Evolutionary conservation across 2,329 filamentous ascomycete genomes (phyloP).

Genomic region (Xylaria sp.): DNA sequence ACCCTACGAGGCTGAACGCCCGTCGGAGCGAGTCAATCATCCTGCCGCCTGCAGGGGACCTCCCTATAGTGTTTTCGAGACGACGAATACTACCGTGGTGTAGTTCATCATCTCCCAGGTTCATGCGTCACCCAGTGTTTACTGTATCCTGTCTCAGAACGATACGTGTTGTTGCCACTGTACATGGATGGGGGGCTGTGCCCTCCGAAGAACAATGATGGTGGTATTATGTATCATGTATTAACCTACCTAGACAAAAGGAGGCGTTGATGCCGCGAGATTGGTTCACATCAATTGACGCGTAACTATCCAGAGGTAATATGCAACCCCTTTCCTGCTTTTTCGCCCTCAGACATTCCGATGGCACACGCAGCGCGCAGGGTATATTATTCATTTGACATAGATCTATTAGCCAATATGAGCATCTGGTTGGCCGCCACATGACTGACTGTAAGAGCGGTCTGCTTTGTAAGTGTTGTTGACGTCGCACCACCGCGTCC

Average conservation of each 20-base stretch:
- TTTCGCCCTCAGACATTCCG: conserved; percentile 8
- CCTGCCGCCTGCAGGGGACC: conserved; percentile 10
- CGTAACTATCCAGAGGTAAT: conserved; percentile 9
- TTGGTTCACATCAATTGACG: conserved; percentile 18
- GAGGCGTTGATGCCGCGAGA: conserved; percentile 14
- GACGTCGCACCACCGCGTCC: not conserved
- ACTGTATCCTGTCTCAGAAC: not conserved
- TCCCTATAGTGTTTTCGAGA: not conserved
- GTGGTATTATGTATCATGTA: too few species aligned
- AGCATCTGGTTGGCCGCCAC: conserved; percentile 23
- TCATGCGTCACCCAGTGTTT: not conserved
- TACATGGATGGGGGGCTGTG: conserved; percentile 16
- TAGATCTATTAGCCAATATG: conserved; percentile 7
- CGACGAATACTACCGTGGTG: not conserved
- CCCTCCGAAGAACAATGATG: conserved; percentile 10
- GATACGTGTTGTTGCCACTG: conserved; percentile 23
- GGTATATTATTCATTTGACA: conserved; percentile 17
- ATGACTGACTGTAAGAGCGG: conserved; percentile 4
- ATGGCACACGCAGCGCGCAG: not conserved
- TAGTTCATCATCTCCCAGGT: not conserved
- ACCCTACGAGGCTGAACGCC: conserved; percentile 36
- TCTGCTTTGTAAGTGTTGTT: conserved; percentile 4
- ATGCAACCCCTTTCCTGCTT: conserved; percentile 26
- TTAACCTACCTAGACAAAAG: too few species aligned
- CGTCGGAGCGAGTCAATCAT: conserved; percentile 16